phyloP scores from a whole-genome alignment of 169 alveolate species.

The Perkinsus chesapeaki region DNA sequence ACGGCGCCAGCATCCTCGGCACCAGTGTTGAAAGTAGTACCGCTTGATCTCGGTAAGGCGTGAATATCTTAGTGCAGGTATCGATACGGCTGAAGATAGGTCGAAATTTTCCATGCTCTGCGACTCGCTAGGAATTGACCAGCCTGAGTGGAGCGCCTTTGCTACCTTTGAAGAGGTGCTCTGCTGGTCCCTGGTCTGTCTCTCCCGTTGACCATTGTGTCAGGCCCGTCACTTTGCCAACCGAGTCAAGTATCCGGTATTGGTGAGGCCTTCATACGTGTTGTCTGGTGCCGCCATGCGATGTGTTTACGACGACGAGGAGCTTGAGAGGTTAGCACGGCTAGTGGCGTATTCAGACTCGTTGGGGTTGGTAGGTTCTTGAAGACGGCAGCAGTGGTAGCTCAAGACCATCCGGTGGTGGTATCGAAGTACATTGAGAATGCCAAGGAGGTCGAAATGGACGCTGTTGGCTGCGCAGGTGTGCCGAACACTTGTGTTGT shows the following conservation, averaged over 20 bases:
- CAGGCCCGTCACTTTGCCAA: slow-evolving; percentile 1
- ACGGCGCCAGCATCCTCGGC: slow-evolving; percentile 49
- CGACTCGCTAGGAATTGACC: slow-evolving; percentile 70
- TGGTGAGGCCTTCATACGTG: slow-evolving; percentile 80
- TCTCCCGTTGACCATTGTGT: no score
- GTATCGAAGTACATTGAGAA: slow-evolving; percentile 23
- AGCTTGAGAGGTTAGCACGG: slow-evolving; percentile 42
- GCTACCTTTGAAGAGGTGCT: slow-evolving; percentile 49
- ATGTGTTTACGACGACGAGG: slow-evolving; percentile 54
- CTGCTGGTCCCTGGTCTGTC: slow-evolving; percentile 26
- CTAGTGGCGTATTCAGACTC: not conserved
- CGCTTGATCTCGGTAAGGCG: not conserved
- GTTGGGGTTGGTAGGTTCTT: slow-evolving; percentile 30
- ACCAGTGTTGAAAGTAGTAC: slow-evolving; percentile 61
- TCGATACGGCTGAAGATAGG: slow-evolving; percentile 72
- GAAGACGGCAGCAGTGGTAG: slow-evolving; percentile 66
- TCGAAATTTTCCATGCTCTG: slow-evolving; percentile 66
- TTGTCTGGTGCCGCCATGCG: slow-evolving; percentile 81
- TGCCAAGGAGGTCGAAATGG: slow-evolving; percentile 73
- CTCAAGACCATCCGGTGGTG: slow-evolving; percentile 66
- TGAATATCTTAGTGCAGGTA: not conserved
- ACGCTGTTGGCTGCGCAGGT: slow-evolving; percentile 67
- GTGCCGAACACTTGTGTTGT: not conserved
- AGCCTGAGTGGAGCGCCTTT: slow-evolving; percentile 76
- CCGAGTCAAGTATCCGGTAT: slow-evolving; percentile 62